These are phyloP conservation scores for Phytophthora sojae DNA, from an alignment of 352 stramenopile species.

Conservation along the genomic window DNA sequence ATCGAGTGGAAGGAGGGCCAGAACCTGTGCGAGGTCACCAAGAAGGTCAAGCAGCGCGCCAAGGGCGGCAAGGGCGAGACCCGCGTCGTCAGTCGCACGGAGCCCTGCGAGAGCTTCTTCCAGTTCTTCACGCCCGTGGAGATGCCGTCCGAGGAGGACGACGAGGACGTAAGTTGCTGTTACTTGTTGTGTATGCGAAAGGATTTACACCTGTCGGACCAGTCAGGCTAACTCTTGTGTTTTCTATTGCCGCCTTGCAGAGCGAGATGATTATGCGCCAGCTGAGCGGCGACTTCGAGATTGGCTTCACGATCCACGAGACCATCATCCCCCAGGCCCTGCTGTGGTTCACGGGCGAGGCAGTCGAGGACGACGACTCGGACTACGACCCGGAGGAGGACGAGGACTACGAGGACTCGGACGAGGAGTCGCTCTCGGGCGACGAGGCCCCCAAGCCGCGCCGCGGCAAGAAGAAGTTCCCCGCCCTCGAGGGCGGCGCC, in stretches of 20 bases:
- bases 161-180: conserved; percentile 69
- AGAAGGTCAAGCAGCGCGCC: conserved; percentile 89
- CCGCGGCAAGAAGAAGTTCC: conserved; percentile 80
- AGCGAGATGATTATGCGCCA: conserved; percentile 90
- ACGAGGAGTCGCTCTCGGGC: conserved; percentile 65
- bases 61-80: conserved; percentile 82
- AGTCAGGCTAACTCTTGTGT: conserved; percentile 15
- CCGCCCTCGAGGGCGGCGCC: conserved; percentile 63
- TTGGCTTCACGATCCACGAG: conserved; percentile 89
- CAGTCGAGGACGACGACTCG: conserved; percentile 78
- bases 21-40: conserved; percentile 86
- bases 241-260: conserved; percentile 36
- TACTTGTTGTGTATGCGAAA: not conserved
- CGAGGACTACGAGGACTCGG: conserved; percentile 73
- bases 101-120: conserved; percentile 90
- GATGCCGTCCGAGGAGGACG: conserved; percentile 88
- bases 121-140: conserved; percentile 88
- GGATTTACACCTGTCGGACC: not conserved
- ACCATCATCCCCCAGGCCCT: conserved; percentile 88
- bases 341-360: conserved; percentile 89
- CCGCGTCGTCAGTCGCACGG: conserved; percentile 79
- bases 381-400: conserved; percentile 86
- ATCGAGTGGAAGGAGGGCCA: conserved; percentile 88
- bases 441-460: conserved; percentile 61
- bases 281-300: conserved; percentile 85